phyloP scores from a whole-genome alignment of 805 yeast species.

The Jamesozyma jinghongensis region DNA sequence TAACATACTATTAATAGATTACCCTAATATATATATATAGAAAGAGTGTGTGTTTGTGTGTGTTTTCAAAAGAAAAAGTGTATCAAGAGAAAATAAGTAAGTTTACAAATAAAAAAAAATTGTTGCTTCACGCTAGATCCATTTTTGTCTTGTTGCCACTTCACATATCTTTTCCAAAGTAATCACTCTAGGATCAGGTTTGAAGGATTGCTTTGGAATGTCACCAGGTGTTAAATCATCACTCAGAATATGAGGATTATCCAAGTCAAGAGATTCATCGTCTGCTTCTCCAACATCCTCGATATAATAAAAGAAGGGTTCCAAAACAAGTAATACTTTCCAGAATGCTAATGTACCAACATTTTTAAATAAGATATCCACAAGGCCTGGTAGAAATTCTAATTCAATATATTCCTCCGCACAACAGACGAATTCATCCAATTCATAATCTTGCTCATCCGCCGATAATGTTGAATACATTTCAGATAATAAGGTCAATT shows the following conservation, averaged over 20 bases:
- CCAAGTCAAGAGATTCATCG: slow-evolving; percentile 9
- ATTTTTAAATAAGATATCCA: slow-evolving; percentile 25
- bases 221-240: neutral
- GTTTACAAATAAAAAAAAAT: too few relatives aligned
- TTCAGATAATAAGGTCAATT: slow-evolving; percentile 28
- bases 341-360: slow-evolving; percentile 26
- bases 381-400: slow-evolving; percentile 28
- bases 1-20: too few relatives aligned
- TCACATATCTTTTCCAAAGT: slow-evolving; percentile 31
- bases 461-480: slow-evolving; percentile 31
- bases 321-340: slow-evolving; percentile 30
- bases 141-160: slow-evolving; percentile 31
- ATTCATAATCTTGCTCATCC: slow-evolving; percentile 31
- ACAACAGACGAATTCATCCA: slow-evolving; percentile 31
- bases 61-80: neutral
- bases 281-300: slow-evolving; percentile 28
- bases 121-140: slow-evolving; percentile 21
- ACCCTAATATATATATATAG: too few relatives aligned
- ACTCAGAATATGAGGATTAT: slow-evolving; percentile 3
- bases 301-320: slow-evolving; percentile 31
- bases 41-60: too few relatives aligned
- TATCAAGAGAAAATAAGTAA: neutral
- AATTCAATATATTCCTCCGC: slow-evolving; percentile 32
- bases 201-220: slow-evolving; percentile 10
- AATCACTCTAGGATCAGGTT: slow-evolving; percentile 30